Conservation (phyloP, 257 asterid species). For the Fraxinus excelsior region DNA sequence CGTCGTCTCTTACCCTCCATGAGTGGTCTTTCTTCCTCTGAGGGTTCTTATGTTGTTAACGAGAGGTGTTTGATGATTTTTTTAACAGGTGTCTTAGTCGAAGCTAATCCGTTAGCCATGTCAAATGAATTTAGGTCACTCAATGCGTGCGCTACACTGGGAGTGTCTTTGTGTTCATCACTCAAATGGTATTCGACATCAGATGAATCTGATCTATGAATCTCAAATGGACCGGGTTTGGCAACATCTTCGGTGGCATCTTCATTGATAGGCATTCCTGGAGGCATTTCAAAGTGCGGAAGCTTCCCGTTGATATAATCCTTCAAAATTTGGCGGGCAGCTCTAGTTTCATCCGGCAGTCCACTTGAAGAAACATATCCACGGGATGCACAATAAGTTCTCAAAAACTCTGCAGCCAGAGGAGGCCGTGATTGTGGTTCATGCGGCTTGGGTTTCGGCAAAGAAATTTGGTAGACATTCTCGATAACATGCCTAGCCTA, state of each 20-base stretch:
- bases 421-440: slow-evolving; percentile 79
- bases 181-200: slow-evolving; percentile 28
- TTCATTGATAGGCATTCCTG: no score
- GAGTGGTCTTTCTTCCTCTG: slow-evolving; percentile 78
- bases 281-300: slow-evolving; percentile 59
- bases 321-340: slow-evolving; percentile 78
- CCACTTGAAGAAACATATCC: slow-evolving; percentile 89
- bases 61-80: slow-evolving; percentile 49
- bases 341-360: slow-evolving; percentile 89
- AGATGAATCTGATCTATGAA: slow-evolving; percentile 37
- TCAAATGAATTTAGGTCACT: slow-evolving; percentile 72
- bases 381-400: no score
- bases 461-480: slow-evolving; percentile 62
- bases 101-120: slow-evolving; percentile 60
- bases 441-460: slow-evolving; percentile 85
- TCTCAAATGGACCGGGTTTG: slow-evolving; percentile 30
- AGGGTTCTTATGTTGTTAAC: slow-evolving; percentile 83
- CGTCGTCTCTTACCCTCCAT: slow-evolving; percentile 67
- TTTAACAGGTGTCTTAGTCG: slow-evolving; percentile 33
- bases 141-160: slow-evolving; percentile 56
- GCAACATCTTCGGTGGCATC: slow-evolving; percentile 31
- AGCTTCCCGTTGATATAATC: slow-evolving; percentile 91
- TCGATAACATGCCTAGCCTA: slow-evolving; percentile 62
- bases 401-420: slow-evolving; percentile 65
- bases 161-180: slow-evolving; percentile 33